Conservation (phyloP, 768 basidiomycete genomes). For the Dentipellis sp. region DNA sequence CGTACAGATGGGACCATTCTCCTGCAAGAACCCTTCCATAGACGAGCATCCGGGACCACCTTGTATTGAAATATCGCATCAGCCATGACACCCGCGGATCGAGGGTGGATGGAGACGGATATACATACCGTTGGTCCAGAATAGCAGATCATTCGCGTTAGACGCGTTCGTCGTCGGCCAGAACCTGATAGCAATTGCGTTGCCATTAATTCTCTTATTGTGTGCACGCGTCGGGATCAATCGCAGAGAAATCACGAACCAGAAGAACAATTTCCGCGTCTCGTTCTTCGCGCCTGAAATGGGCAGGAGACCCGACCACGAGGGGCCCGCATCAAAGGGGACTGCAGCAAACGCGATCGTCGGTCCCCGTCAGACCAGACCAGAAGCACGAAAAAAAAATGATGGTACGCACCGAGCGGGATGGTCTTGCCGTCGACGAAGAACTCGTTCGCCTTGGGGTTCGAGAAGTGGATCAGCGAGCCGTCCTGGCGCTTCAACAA, state of each 20-base stretch:
- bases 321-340: constrained; percentile 27
- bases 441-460: constrained; percentile 16
- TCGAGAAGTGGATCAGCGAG: constrained; percentile 2
- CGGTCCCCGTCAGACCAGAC: background rate
- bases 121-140: constrained; percentile 27
- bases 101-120: background rate
- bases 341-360: constrained; percentile 14
- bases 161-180: constrained; percentile 25
- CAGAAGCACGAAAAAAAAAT: background rate
- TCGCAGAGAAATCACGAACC: constrained; percentile 1
- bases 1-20: constrained; percentile 52
- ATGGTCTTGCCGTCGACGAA: constrained; percentile 26
- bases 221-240: background rate
- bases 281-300: constrained; percentile 26
- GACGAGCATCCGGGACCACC: constrained; percentile 72
- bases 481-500: constrained; percentile 2
- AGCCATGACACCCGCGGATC: background rate
- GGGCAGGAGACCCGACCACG: constrained; percentile 23
- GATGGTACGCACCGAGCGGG: constrained; percentile 19
- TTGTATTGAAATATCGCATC: background rate
- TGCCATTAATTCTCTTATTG: background rate
- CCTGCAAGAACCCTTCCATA: constrained; percentile 61
- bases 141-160: constrained; percentile 20
- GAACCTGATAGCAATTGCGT: constrained; percentile 18
- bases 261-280: constrained; percentile 34